Conservation (phyloP, 2,329 filamentous ascomycete genomes). For the Neonectria punicea region DNA sequence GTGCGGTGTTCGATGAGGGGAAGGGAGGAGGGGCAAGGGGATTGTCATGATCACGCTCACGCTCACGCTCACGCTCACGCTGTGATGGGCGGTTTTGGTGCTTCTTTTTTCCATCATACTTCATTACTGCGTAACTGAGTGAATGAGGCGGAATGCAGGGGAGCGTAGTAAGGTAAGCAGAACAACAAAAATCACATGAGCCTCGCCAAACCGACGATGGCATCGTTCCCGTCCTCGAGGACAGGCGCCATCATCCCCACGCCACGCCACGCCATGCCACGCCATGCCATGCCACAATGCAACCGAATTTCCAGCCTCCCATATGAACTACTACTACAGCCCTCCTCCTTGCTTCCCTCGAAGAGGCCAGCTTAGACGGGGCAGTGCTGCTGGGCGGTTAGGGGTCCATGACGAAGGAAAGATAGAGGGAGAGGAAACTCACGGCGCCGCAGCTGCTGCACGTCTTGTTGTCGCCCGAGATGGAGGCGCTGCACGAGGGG, state of each 20-base stretch:
- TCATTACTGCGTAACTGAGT: neutral
- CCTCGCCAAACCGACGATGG: neutral
- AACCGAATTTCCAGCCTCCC: conserved; percentile 8
- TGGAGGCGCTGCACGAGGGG: conserved; percentile 66
- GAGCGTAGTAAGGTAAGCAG: neutral
- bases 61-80: conserved; percentile 1
- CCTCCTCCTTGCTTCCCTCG: neutral
- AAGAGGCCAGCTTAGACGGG: conserved; percentile 34
- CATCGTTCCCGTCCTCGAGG: neutral
- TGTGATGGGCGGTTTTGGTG: neutral
- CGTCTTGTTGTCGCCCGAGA: conserved; percentile 59
- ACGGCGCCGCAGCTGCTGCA: conserved; percentile 68
- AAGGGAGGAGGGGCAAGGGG: neutral
- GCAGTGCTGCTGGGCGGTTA: conserved; percentile 37
- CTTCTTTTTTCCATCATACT: neutral
- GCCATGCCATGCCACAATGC: neutral
- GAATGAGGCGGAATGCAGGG: neutral
- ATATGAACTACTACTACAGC: neutral
- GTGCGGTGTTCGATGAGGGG: conserved; percentile 5
- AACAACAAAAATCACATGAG: neutral
- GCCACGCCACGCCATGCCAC: neutral
- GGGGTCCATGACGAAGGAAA: neutral
- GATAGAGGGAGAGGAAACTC: conserved; percentile 44
- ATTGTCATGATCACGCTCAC: neutral
- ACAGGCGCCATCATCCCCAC: neutral